A percentile compares a stretch with the other conserved stretches of the same genome.
Conservation (phyloP, 176 grass and related monocot genomes). For the Tillandsia fasciculata region DNA sequence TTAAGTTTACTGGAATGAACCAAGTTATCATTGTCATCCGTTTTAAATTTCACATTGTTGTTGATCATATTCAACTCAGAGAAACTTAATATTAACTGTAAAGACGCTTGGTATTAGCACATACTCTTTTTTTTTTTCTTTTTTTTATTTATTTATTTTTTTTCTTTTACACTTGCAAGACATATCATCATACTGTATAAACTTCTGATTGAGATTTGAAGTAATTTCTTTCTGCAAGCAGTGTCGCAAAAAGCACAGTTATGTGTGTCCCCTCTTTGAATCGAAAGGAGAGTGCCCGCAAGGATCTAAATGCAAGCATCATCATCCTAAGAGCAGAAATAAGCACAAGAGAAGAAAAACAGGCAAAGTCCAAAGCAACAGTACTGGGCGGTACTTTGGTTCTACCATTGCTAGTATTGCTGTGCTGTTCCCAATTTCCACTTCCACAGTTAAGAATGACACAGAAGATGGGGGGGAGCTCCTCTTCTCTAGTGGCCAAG, state of each 20-base stretch:
- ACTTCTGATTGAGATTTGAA: conserved; percentile 34
- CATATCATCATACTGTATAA: conserved; percentile 15
- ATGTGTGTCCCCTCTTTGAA: conserved; percentile 66
- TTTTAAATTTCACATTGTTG: too few species aligned
- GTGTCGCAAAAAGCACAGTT: conserved; percentile 95
- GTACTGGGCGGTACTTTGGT: conserved; percentile 67
- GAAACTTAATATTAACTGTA: too few species aligned
- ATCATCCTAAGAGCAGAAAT: conserved; percentile 73
- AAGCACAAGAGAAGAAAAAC: conserved; percentile 49
- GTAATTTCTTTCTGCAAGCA: conserved; percentile 56
- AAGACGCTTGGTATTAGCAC: too few species aligned
- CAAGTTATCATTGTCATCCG: too few species aligned
- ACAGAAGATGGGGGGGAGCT: conserved; percentile 25
- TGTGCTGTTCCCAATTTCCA: conserved; percentile 24
- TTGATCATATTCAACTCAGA: too few species aligned
- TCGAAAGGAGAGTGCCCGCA: conserved; percentile 68
- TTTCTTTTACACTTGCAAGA: too few species aligned
- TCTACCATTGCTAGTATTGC: conserved; percentile 25
- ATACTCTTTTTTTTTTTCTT: too few species aligned
- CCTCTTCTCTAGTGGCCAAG: conserved; percentile 17
- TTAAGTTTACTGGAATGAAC: too few species aligned
- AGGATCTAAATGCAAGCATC: conserved; percentile 78
- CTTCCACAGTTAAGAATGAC: conserved; percentile 18
- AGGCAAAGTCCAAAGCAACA: conserved; percentile 36
- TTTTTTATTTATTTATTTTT: too few species aligned